Evolutionary conservation across 2,329 filamentous ascomycete genomes (phyloP).

Genomic region (Trichothecium roseum): DNA sequence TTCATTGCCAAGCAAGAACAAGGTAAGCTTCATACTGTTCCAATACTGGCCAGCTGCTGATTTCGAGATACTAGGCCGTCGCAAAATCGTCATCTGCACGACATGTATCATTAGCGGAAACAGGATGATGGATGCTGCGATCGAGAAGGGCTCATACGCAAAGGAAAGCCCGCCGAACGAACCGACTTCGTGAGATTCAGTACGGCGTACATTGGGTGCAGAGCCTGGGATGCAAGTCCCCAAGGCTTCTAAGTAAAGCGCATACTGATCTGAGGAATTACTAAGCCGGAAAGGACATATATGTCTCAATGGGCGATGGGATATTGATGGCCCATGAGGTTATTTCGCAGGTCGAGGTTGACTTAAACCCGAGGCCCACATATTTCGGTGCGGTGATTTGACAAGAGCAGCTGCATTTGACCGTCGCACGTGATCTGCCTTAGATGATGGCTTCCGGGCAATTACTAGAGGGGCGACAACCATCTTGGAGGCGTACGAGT

Average conservation of each 20-base stretch:
- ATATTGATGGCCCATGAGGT: no score
- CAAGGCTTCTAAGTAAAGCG: no score
- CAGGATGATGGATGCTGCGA: constrained; percentile 75
- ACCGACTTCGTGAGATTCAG: no score
- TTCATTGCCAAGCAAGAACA: constrained; percentile 82
- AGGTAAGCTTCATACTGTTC: constrained; percentile 29
- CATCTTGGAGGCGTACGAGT: constrained; percentile 2
- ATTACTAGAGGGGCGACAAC: no score
- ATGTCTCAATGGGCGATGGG: no score
- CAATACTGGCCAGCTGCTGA: not conserved
- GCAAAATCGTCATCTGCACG: constrained; percentile 83
- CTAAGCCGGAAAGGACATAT: no score
- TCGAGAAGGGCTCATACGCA: constrained; percentile 59
- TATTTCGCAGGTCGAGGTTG: no score
- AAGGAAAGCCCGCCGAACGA: constrained; percentile 20
- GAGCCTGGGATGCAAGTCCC: no score
- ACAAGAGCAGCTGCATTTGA: not conserved
- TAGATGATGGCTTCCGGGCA: constrained; percentile 1
- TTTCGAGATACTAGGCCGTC: constrained; percentile 40
- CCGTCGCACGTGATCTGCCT: constrained; percentile 2
- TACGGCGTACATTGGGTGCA: no score
- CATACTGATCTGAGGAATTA: no score
- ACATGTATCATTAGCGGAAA: constrained; percentile 87
- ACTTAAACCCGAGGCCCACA: constrained; percentile 1
- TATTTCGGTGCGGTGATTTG: constrained; percentile 2